Evolutionary conservation across 495 filamentous ascomycete genomes (phyloP), one percentile per base, ranked within the genome.

Genomic region (Aspergillus egyptiacus): DNA sequence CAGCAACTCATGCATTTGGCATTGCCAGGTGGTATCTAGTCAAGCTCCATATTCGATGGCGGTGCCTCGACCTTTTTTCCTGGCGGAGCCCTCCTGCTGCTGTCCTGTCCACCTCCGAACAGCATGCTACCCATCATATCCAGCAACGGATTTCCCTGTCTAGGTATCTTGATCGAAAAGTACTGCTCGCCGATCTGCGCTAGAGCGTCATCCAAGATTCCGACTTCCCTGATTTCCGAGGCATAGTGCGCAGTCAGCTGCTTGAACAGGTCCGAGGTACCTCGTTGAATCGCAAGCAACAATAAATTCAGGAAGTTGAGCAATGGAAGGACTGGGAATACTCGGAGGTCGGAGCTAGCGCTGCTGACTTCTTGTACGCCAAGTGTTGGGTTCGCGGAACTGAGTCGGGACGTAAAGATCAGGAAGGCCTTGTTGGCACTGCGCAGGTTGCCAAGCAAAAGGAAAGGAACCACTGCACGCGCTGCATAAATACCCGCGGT

Each of bases 81-180:
- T 24, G 63, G 53, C 50, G 68, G 46, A 46, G 57, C 66, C 51
- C 62, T 55, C 17, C 53, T 70, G 59, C 52, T 64, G 19, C 71
- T 77, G 22, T 57, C 62, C 43, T 69, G 66, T 19, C 69, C 69
- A 6, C 79, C 81, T 42, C 89, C 89, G 6, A 89, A 89, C 63
- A 96, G 83, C 77, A 99, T 81, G 53, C 80, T 86, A 3, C 90
- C 87, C 90, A 97, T 95, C 89, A 99, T 97, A 58, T 97, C 94
- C 58, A 97, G 76, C 56, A 97, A 63, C 6, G 89, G 90, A 61
- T 96, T 96, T 33, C 83, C 83, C 68, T 91, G 87, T 40, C 84
- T 75, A 23, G 88, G 91, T 53, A 90, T 81, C 74, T 84, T 84
- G 60, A 99, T 96, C n/a, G 79, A 83, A 65, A 97, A 99, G 70